phyloP scores from a whole-genome alignment of 306 rosid genomes.

The Cucurbita pepo region DNA sequence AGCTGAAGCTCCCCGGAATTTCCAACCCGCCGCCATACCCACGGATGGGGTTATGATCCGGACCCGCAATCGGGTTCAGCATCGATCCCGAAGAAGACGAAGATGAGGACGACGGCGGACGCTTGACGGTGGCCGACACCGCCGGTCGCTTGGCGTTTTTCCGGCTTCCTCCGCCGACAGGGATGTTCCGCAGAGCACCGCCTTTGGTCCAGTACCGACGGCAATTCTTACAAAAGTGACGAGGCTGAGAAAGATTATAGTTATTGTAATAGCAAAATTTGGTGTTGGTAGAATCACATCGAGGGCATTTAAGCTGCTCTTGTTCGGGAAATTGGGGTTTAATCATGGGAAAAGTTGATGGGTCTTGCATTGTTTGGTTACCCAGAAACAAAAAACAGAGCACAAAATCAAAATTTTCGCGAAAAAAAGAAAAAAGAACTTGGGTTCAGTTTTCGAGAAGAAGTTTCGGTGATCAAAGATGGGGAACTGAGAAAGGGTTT shows the following conservation, averaged over 20 bases:
- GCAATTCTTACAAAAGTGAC: slow-evolving; percentile 91
- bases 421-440: not conserved
- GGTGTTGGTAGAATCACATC: slow-evolving; percentile 79
- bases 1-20: slow-evolving; percentile 50
- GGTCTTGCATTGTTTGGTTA: slow-evolving; percentile 45
- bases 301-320: slow-evolving; percentile 75
- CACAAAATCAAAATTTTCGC: not conserved
- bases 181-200: slow-evolving; percentile 75
- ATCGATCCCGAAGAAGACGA: slow-evolving; percentile 20
- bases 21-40: slow-evolving; percentile 2
- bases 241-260: slow-evolving; percentile 94
- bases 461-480: not conserved
- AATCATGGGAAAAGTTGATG: slow-evolving; percentile 27
- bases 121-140: slow-evolving; percentile 17
- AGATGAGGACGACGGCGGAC: slow-evolving; percentile 20
- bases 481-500: not conserved
- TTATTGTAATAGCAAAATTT: slow-evolving; percentile 95
- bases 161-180: slow-evolving; percentile 79
- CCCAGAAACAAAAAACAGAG: not conserved
- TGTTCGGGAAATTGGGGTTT: slow-evolving; percentile 75
- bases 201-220: slow-evolving; percentile 93
- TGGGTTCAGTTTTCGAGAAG: not conserved
- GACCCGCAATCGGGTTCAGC: slow-evolving; percentile 4
- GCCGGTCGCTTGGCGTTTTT: slow-evolving; percentile 37
- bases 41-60: slow-evolving; percentile 19